Conservation (phyloP, 2,329 filamentous ascomycete genomes). For the Claviceps sp. region DNA sequence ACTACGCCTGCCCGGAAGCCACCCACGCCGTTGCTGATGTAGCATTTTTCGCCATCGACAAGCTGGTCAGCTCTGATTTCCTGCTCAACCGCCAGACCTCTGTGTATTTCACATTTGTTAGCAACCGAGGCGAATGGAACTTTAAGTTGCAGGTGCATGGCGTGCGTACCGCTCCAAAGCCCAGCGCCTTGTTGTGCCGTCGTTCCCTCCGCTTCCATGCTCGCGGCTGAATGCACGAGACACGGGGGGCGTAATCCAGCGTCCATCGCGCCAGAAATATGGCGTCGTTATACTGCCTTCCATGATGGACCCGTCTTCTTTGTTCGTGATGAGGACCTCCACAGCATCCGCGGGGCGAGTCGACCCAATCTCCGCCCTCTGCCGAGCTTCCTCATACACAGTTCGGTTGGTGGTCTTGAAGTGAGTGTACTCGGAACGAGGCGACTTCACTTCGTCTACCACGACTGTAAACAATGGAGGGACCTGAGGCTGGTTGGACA, state of each 20-base stretch:
- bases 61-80: slow-evolving; percentile 46
- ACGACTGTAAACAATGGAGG: slow-evolving; percentile 27
- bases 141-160: not conserved
- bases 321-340: slow-evolving; percentile 67
- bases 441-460: slow-evolving; percentile 28
- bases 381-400: slow-evolving; percentile 58
- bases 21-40: slow-evolving; percentile 78
- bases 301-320: slow-evolving; percentile 50
- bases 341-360: slow-evolving; percentile 37
- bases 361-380: slow-evolving; percentile 40
- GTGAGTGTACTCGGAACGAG: slow-evolving; percentile 53
- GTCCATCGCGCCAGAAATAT: slow-evolving; percentile 60
- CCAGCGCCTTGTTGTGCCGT: slow-evolving; percentile 72
- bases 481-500: slow-evolving; percentile 13
- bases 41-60: slow-evolving; percentile 61
- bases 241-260: slow-evolving; percentile 74
- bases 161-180: slow-evolving; percentile 50
- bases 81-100: slow-evolving; percentile 51
- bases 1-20: slow-evolving; percentile 52
- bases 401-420: slow-evolving; percentile 72
- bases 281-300: slow-evolving; percentile 75
- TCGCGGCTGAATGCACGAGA: slow-evolving; percentile 21
- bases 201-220: slow-evolving; percentile 58
- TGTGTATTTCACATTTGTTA: slow-evolving; percentile 11
- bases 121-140: not conserved